These are phyloP conservation scores for Cyclotella sp. DNA, from an alignment of 108 stramenopile species.

Conservation along the genomic window DNA sequence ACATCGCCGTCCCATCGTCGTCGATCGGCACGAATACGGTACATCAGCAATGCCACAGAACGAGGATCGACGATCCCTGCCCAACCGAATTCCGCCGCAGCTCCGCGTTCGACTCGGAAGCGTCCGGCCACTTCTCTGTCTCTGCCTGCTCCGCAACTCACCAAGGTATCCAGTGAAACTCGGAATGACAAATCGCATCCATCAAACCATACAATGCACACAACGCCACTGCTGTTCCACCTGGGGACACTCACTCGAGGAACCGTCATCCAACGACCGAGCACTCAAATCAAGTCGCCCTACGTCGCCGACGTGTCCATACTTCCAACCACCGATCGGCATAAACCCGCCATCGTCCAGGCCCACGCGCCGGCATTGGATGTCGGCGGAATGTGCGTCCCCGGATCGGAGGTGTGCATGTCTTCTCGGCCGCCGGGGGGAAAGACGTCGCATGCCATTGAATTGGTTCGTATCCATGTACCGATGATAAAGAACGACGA, in stretches of 20 bases:
- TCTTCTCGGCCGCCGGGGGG: slow-evolving; percentile 40
- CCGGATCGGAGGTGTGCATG: slow-evolving; percentile 37
- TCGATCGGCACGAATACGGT: background rate
- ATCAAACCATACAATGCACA: background rate
- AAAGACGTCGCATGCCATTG: slow-evolving; percentile 58
- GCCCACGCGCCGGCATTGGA: slow-evolving; percentile 58
- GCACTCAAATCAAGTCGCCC: slow-evolving; percentile 44
- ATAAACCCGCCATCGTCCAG: slow-evolving; percentile 19
- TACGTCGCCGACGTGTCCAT: slow-evolving; percentile 55
- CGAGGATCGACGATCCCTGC: no score
- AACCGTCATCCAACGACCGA: slow-evolving; percentile 41
- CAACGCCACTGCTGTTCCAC: slow-evolving; percentile 30
- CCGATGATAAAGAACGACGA: background rate
- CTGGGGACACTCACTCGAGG: slow-evolving; percentile 45
- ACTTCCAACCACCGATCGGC: background rate
- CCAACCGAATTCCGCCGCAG: no score
- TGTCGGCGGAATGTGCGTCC: slow-evolving; percentile 47
- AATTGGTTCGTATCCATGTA: slow-evolving; percentile 37
- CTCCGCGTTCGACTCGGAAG: slow-evolving; percentile 2
- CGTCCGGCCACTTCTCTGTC: background rate
- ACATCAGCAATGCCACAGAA: background rate
- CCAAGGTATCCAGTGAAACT: background rate
- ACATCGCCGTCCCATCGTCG: background rate
- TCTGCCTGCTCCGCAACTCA: background rate
- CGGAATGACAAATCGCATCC: background rate